These are phyloP conservation scores for Teunomyces barrocoloradensis DNA, from an alignment of 805 yeast species.

Conservation along the genomic window DNA sequence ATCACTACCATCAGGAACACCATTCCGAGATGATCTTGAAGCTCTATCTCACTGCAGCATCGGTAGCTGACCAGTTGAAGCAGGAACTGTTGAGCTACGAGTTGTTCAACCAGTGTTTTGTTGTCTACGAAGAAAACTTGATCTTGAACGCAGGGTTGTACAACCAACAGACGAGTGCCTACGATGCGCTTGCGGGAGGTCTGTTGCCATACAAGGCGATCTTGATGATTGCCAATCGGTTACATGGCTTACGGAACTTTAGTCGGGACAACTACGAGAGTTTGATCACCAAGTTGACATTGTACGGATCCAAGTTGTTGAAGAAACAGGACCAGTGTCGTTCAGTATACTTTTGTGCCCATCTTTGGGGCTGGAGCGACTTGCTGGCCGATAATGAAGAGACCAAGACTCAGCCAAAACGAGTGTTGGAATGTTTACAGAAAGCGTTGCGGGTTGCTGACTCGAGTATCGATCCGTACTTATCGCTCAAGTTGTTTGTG, in stretches of 20 bases:
- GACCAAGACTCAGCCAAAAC: slow-evolving; percentile 42
- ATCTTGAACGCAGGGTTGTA: slow-evolving; percentile 19
- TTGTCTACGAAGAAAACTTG: slow-evolving; percentile 69
- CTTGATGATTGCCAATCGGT: slow-evolving; percentile 44
- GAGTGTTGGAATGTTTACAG: slow-evolving; percentile 89
- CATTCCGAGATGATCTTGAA: slow-evolving; percentile 40
- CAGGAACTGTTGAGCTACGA: slow-evolving; percentile 79
- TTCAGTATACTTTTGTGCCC: slow-evolving; percentile 82
- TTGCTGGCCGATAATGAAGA: slow-evolving; percentile 16
- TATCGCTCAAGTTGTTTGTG: slow-evolving; percentile 77
- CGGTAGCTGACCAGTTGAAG: slow-evolving; percentile 73
- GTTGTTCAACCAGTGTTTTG: slow-evolving; percentile 82
- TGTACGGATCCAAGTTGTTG: slow-evolving; percentile 83
- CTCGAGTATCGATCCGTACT: slow-evolving; percentile 79
- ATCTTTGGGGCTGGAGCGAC: slow-evolving; percentile 85
- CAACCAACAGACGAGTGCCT: slow-evolving; percentile 23
- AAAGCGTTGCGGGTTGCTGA: slow-evolving; percentile 88
- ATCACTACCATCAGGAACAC: slow-evolving; percentile 33
- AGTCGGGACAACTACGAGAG: slow-evolving; percentile 72
- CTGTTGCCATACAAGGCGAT: slow-evolving; percentile 50
- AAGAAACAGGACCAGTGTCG: slow-evolving; percentile 95
- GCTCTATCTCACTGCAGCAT: slow-evolving; percentile 63
- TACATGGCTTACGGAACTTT: slow-evolving; percentile 43
- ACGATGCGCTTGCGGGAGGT: slow-evolving; percentile 45
- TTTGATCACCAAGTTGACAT: slow-evolving; percentile 78